Evolutionary conservation across 768 basidiomycete genomes (phyloP), one percentile per base, ranked within the genome.

Genomic region (Pisolithus orientalis): DNA sequence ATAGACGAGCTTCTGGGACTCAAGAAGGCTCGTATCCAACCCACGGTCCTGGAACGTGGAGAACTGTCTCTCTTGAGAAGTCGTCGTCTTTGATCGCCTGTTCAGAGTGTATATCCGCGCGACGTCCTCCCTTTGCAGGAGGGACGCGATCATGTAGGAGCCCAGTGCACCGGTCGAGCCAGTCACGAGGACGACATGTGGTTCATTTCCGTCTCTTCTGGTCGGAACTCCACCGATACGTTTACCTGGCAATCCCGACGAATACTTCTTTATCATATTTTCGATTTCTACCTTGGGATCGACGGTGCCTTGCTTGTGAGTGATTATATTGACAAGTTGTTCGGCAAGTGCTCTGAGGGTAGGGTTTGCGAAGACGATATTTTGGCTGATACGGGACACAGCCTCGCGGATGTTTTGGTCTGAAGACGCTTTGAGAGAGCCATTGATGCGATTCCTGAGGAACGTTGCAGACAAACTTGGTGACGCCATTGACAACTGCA

Each of bases 121-220:
- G 1, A 70, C 64, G 1, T 24, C 32, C 0, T 54, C 39, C 4
- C 63, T 55, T 16, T 57, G 39, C 25, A 72, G 53, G 11, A 74
- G 61, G 3, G 50, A 51, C 0, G 64, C 60, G 29, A 76, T 58
- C 14, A 73, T 47, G 46, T 70, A 66, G 2, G 71, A 68, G 14
- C 75, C 74, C 1, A 76, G 63, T 9, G 66, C 68, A 8, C 75
- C 75, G 5, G 75, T 76, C 1, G 74, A 70, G 13, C 75, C 75
- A 4, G 75, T 76, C 32, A 76, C 54, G 1, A 75, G 63, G 5
- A 73, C 64, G 6, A 65, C 59, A 5, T 38, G 46, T 14, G 9
- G 31, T 10, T 37, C 32, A 34, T 34, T 32, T 16, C 17, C 21
- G 32, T 17, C 32, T 27, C 31, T 21, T 17, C 34, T 11, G 13